Percentiles rank a stretch among this genome's conserved stretches.
These are phyloP conservation scores for Martiniozyma asiatica DNA, from an alignment of 1,139 yeast genomes.

Conservation along the genomic window DNA sequence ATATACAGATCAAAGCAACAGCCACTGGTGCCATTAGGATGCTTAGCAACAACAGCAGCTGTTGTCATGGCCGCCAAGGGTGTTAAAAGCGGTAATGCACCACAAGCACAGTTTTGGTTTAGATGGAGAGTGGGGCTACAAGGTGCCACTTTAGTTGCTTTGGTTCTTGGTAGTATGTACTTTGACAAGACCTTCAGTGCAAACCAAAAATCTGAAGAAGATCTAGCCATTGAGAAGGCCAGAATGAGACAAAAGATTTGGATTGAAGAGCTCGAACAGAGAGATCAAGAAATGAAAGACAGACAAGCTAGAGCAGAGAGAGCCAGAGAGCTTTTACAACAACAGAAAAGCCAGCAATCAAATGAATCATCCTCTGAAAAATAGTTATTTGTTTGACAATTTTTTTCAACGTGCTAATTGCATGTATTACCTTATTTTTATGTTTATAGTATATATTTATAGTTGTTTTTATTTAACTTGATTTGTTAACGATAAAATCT, in stretches of 20 bases:
- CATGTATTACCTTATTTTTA: too few relatives aligned
- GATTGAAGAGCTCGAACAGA: constrained; percentile 85
- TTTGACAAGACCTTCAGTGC: constrained; percentile 31
- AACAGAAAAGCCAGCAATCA: background rate
- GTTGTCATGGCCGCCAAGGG: constrained; percentile 70
- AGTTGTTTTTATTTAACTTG: too few relatives aligned
- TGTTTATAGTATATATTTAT: too few relatives aligned
- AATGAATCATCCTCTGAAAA: too few relatives aligned
- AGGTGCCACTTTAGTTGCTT: constrained; percentile 67
- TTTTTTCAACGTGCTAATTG: too few relatives aligned
- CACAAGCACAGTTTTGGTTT: constrained; percentile 74
- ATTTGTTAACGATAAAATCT: too few relatives aligned
- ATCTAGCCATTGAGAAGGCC: constrained; percentile 58
- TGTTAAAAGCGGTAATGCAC: constrained; percentile 58
- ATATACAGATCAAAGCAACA: constrained; percentile 44
- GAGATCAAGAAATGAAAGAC: constrained; percentile 62
- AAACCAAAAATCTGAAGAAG: constrained; percentile 43
- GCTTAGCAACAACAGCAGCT: constrained; percentile 70
- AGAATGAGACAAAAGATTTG: constrained; percentile 73
- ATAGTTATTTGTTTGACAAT: too few relatives aligned
- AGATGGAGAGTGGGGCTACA: constrained; percentile 85
- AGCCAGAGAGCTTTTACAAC: constrained; percentile 23
- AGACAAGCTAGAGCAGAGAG: constrained; percentile 44
- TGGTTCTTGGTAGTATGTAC: constrained; percentile 65
- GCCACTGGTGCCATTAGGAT: constrained; percentile 74